Evolutionary conservation across 78 protist genomes (phyloP), one percentile per base, ranked within the genome.

Genomic region (Polysphondylium violaceum): DNA sequence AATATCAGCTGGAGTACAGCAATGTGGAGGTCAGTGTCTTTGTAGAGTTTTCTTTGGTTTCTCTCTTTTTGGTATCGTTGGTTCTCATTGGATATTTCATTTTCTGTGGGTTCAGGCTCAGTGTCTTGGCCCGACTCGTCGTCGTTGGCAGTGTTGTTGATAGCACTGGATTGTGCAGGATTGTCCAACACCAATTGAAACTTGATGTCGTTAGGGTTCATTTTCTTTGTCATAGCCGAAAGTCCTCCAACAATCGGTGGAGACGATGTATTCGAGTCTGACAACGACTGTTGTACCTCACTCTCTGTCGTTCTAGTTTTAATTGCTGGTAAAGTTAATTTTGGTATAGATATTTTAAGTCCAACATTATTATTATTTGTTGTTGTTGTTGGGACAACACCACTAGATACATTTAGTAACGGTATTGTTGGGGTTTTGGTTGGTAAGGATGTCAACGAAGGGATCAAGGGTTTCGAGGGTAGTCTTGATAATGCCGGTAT

Each of bases 1-100:
- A 93, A 93, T 41, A 86, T 86, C 23, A 93, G 38, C 40, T 75
- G 89, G 6, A 93, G 44, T 21, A 93, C 59, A 19, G 90, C 44
- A 27, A 87, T 64, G 51, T 93, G 96, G 31, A 93, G 43, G 43
- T 93, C 93, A 29, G 73, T 86, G 47, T 93, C 88, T 25, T 69
- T 60, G 43, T 93, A 93, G 36, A 93, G 75, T 68, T 83, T 86
- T 33, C 96, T 41, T 56, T 74, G 74, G n/a, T 74, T 76, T 76
- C 87, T 88, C 43, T 88, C 94, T 21, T 43, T 41, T 59, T 69
- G 58, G 56, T 83, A 83, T 31, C 91, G n/a, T 31, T 40, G 79
- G 12, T 56, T 56, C 25, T 74, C 83, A 56, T 56, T 74, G 1
- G 38, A 29, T 0, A 83, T 12, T 55, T 81, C 89, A n/a, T 81